Base-by-base conservation (phyloP, 2,329 filamentous ascomycete genomes). In the Colletotrichum tamarilloi region DNA sequence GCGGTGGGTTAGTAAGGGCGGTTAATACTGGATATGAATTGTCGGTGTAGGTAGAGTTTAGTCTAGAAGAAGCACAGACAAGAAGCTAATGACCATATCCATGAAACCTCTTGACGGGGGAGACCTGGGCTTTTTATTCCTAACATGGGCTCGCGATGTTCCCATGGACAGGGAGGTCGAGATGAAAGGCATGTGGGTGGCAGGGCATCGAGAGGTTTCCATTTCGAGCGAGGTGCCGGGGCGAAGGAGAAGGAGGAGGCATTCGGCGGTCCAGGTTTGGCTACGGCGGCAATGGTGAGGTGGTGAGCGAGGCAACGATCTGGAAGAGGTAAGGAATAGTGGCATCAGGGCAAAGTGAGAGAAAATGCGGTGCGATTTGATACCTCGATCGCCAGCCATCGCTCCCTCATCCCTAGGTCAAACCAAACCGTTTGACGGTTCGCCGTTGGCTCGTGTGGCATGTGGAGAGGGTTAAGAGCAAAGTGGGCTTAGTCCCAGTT, bases 81-180 rank as follows among this genome's bases (percentile, higher is more conserved):
- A 28, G 42, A 30, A n/a, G n/a, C 63, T 59, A 42, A n/a, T 46
- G 16, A 28, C 9, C 24, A 38, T n/a, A 49, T 62, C 64, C 56
- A 60, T 59, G 42, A 49, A 59, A 28, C 7, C 3, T 12, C 7
- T 14, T 9, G 22, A 59, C 46, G 30, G 55, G 63, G 68, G 38
- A 62, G 68, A 57, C 46, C 46, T 57, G 26, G 49, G 28, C 19
- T 59, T 71, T 42, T 71, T 71, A 71, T 71, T 32, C 26, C 35
- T 49, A 58, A 26, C 11, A 28, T 55, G 30, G 28, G 53, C 28
- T 24, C 16, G 24, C 8, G 42, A 56, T 58, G 22, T 9, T 14
- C 12, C 35, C 38, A 24, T n/a, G 52, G 19, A 6, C 9, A 58
- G 35, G 26, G 19, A 49, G 5, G 35, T 9, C 12, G 35, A 32